phyloP scores from a whole-genome alignment of 352 stramenopile species.

The Phytophthora cryptogea region DNA sequence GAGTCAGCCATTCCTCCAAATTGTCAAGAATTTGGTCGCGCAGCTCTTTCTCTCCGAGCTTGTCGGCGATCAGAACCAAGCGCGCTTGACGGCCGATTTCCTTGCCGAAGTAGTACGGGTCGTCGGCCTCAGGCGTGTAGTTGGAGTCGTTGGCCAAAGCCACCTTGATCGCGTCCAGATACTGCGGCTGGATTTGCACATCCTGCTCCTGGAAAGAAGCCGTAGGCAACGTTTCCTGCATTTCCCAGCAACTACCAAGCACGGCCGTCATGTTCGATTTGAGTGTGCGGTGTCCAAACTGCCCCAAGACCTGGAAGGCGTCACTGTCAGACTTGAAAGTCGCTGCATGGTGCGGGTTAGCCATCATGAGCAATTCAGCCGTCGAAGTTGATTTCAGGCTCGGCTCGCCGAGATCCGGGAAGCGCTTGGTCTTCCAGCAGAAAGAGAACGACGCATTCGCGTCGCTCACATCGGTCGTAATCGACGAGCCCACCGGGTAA shows the following conservation, averaged over 20 bases:
- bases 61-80: slow-evolving; percentile 81
- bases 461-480: slow-evolving; percentile 43
- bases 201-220: slow-evolving; percentile 51
- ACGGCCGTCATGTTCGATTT: slow-evolving; percentile 86
- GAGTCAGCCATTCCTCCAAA: slow-evolving; percentile 69
- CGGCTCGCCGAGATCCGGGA: slow-evolving; percentile 35
- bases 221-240: slow-evolving; percentile 60
- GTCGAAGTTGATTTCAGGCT: slow-evolving; percentile 21
- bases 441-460: slow-evolving; percentile 47
- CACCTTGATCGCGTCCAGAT: slow-evolving; percentile 54
- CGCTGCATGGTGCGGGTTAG: slow-evolving; percentile 71
- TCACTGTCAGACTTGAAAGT: slow-evolving; percentile 40
- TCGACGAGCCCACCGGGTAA: slow-evolving; percentile 51
- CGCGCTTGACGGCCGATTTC: slow-evolving; percentile 79
- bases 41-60: slow-evolving; percentile 50
- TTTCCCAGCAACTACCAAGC: slow-evolving; percentile 59
- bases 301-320: slow-evolving; percentile 47
- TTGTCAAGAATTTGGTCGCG: slow-evolving; percentile 65
- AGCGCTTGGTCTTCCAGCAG: slow-evolving; percentile 61
- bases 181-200: slow-evolving; percentile 36
- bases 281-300: slow-evolving; percentile 67
- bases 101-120: slow-evolving; percentile 90
- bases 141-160: slow-evolving; percentile 69
- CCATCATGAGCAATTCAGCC: slow-evolving; percentile 67
- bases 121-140: slow-evolving; percentile 62